phyloP scores from a whole-genome alignment of 2,329 filamentous ascomycete genomes.

The Colletotrichum sp. region DNA sequence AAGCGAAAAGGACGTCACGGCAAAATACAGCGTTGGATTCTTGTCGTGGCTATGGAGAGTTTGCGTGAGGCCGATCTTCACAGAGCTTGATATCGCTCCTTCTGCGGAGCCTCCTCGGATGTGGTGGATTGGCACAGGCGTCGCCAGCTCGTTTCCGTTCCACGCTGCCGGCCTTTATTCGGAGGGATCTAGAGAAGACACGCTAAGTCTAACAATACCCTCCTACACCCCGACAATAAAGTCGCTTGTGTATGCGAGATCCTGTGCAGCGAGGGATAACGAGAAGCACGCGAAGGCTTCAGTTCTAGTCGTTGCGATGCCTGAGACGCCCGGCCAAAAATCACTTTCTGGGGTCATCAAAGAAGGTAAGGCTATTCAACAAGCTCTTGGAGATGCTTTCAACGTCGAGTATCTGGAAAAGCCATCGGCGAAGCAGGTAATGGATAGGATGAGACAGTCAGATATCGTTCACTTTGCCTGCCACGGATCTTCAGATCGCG shows the following conservation, averaged over 20 bases:
- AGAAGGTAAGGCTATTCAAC: background rate
- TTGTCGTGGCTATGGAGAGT: background rate
- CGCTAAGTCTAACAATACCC: background rate
- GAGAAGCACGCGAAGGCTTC: background rate
- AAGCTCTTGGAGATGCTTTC: background rate
- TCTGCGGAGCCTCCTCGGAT: background rate
- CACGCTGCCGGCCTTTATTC: slow-evolving; percentile 7
- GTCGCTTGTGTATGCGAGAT: background rate
- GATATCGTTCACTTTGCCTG: background rate
- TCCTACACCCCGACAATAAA: background rate
- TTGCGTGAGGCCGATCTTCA: background rate
- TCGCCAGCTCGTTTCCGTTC: background rate
- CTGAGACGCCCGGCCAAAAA: background rate
- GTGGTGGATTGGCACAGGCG: background rate
- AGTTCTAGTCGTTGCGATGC: background rate
- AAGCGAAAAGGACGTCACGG: background rate
- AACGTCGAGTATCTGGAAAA: background rate
- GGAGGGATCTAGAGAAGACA: background rate
- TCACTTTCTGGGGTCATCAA: background rate
- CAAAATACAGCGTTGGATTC: background rate
- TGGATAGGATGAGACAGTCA: background rate
- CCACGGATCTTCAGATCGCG: background rate
- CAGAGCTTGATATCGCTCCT: background rate
- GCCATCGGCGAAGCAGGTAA: background rate
- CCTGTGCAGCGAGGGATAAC: background rate